phyloP scores from a whole-genome alignment of 768 basidiomycete species.

The Coprinopsis cinerea region DNA sequence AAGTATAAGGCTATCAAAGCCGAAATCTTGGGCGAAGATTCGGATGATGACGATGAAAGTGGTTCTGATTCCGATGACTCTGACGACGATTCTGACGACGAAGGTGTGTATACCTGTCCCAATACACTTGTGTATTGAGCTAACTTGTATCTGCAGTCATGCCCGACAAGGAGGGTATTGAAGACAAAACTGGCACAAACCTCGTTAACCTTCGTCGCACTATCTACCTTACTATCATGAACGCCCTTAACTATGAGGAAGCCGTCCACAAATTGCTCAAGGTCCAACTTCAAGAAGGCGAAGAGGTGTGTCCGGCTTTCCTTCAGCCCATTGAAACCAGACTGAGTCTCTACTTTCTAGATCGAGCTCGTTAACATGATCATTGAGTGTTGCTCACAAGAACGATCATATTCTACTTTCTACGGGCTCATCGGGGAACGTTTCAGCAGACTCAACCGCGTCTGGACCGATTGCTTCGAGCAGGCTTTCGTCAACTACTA shows the following conservation, averaged over 20 bases:
- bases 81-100: slow-evolving; percentile 49
- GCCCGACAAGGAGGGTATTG: slow-evolving; percentile 81
- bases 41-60: slow-evolving; percentile 68
- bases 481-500: slow-evolving; percentile 86
- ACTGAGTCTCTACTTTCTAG: slow-evolving; percentile 31
- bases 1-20: slow-evolving; percentile 87
- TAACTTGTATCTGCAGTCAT: slow-evolving; percentile 37
- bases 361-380: slow-evolving; percentile 98
- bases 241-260: slow-evolving; percentile 96
- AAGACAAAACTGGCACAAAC: slow-evolving; percentile 93
- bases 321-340: not conserved
- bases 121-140: not conserved
- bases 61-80: slow-evolving; percentile 47
- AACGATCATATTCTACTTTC: slow-evolving; percentile 96
- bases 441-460: slow-evolving; percentile 91
- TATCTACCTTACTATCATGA: slow-evolving; percentile 99
- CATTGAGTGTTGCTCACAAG: slow-evolving; percentile 99
- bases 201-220: slow-evolving; percentile 89
- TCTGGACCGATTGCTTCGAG: slow-evolving; percentile 91
- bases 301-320: slow-evolving; percentile 75
- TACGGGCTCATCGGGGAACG: slow-evolving; percentile 96
- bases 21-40: slow-evolving; percentile 91
- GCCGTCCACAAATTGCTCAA: slow-evolving; percentile 97
- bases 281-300: slow-evolving; percentile 83
- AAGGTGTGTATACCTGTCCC: slow-evolving; percentile 32